These are phyloP conservation scores for Starmerella stigmatis DNA, from an alignment of 805 yeast species.

Conservation along the genomic window DNA sequence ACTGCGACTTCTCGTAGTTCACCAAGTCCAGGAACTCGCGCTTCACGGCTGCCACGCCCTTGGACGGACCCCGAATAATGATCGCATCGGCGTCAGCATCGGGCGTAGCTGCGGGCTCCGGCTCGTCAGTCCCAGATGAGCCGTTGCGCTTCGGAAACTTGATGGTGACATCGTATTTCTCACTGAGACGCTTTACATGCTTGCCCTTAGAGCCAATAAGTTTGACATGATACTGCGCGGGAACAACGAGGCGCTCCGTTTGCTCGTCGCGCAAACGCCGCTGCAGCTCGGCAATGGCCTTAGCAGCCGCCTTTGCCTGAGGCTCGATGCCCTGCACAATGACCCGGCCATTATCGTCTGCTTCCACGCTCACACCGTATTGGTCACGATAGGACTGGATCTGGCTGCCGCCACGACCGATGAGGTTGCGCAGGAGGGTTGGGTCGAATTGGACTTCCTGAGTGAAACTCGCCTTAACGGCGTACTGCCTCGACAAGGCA, in stretches of 20 bases:
- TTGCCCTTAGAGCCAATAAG: conserved; percentile 77
- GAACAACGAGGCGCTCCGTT: conserved; percentile 54
- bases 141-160: conserved; percentile 45
- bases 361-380: conserved; percentile 66
- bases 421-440: conserved; percentile 59
- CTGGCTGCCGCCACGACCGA: conserved; percentile 81
- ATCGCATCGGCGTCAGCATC: conserved; percentile 31
- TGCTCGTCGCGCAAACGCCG: conserved; percentile 77
- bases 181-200: conserved; percentile 74
- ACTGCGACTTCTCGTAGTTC: conserved; percentile 79
- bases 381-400: conserved; percentile 59
- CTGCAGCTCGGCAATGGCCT: conserved; percentile 46
- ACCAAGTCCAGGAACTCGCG: conserved; percentile 55
- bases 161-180: conserved; percentile 73
- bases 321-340: conserved; percentile 65
- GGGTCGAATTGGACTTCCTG: conserved; percentile 53
- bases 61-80: conserved; percentile 56
- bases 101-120: neutral
- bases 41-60: conserved; percentile 45
- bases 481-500: conserved; percentile 45
- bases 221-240: conserved; percentile 65
- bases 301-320: conserved; percentile 63
- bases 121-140: conserved; percentile 23
- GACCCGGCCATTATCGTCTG: conserved; percentile 49
- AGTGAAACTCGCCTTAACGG: conserved; percentile 37